Evolutionary conservation across 2,329 filamentous ascomycete genomes (phyloP), one percentile per base, ranked within the genome.

Genomic region (Xylariaceae sp.): DNA sequence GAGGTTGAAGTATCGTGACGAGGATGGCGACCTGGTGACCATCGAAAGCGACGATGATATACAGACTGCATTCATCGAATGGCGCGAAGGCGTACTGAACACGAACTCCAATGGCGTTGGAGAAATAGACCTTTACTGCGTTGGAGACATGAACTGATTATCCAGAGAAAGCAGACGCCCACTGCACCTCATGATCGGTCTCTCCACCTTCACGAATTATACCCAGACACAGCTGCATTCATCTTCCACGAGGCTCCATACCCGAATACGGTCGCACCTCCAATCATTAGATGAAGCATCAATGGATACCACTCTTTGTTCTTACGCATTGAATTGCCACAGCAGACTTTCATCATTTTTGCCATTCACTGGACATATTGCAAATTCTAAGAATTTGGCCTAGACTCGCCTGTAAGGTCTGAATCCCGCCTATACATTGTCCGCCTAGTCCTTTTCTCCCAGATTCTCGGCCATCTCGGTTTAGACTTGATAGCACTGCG

Each of bases 1-100:
- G 67, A 91, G 92, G 75, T 78, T 99, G 58, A 89, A 92, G 63
- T 99, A 97, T 74, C 84, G 87, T 55, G 94, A 99, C 70, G 89
- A 92, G 70, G 94, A 99, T 66, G 90, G 90, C 53, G 94, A 97
- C 70, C 93, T 88, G 71, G 90, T 99, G 62, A 92, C 88, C 55
- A 97, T 99, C 57, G 89, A 94, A 72, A 93, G 89, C 62, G 94
- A 99, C 69, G 94, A 99, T 69, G 94, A 97, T 66, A 94, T 99
- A 49, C 91, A 95, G 69, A 92, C 94, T 67, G 94, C 94, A 3
- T 96, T 99, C 71, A 88, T 92, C 73, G 92, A 95, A 67, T 97
- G 92, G 92, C 86, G 89, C 39, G 92, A 96, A 70, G 88, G 81
- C 72, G 72, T 78, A 35, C 75, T 75, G 61, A 79, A 78, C 66